Conservation (phyloP, 108 stramenopile species). For the Epithemia pelagica region DNA sequence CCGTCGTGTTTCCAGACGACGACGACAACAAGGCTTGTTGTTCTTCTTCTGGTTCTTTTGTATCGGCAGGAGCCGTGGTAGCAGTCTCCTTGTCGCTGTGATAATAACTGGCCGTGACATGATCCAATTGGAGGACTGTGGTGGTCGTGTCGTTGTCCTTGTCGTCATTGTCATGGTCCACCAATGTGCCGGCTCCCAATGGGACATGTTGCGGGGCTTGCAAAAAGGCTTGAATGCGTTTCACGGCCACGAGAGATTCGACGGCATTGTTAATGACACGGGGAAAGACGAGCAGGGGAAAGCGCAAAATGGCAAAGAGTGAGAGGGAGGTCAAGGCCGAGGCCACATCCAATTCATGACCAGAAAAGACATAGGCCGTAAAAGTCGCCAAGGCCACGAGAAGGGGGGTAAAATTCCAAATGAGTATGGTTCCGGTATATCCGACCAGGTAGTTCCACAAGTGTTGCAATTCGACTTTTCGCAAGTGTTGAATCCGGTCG, state of each 20-base stretch:
- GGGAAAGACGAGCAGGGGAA: slow-evolving; percentile 94
- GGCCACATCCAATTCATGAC: slow-evolving; percentile 77
- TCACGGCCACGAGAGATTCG: slow-evolving; percentile 83
- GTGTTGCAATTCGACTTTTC: slow-evolving; percentile 58
- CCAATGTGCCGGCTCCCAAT: slow-evolving; percentile 33
- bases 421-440: slow-evolving; percentile 32
- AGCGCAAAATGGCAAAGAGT: slow-evolving; percentile 91
- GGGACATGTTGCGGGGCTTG: slow-evolving; percentile 52
- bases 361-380: slow-evolving; percentile 61
- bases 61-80: slow-evolving; percentile 1
- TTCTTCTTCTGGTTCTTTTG: not conserved
- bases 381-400: slow-evolving; percentile 89
- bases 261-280: slow-evolving; percentile 89
- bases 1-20: not conserved
- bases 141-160: too few relatives aligned
- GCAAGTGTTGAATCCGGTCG: slow-evolving; percentile 38
- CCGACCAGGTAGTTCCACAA: slow-evolving; percentile 54
- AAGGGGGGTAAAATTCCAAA: slow-evolving; percentile 60
- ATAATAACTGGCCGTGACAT: slow-evolving; percentile 28
- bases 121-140: slow-evolving; percentile 20
- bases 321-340: slow-evolving; percentile 68
- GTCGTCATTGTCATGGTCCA: slow-evolving; percentile 22
- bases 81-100: slow-evolving; percentile 15
- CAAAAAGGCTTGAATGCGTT: slow-evolving; percentile 73
- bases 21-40: too few relatives aligned